Percentiles rank a stretch among this genome's conserved stretches.
Conservation (phyloP, 208 protist species). For the Leishmania martiniquensis region DNA sequence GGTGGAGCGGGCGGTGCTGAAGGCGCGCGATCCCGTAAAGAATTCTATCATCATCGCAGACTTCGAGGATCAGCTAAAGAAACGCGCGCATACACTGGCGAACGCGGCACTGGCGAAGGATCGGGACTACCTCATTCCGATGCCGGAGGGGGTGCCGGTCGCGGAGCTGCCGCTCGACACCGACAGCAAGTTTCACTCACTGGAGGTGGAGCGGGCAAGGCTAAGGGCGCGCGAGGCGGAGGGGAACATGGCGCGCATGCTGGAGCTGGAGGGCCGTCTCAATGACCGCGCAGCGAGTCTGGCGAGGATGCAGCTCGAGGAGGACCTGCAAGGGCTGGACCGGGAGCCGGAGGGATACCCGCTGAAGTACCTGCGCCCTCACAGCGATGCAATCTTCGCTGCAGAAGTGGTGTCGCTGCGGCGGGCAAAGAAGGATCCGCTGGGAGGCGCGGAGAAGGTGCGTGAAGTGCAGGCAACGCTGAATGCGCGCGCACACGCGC, state of each 20-base stretch:
- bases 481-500: slow-evolving; percentile 55
- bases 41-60: slow-evolving; percentile 55
- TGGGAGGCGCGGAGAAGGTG: slow-evolving; percentile 29
- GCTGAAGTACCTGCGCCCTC: slow-evolving; percentile 50
- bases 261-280: slow-evolving; percentile 59
- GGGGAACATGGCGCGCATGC: slow-evolving; percentile 40
- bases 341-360: slow-evolving; percentile 63
- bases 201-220: slow-evolving; percentile 76
- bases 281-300: slow-evolving; percentile 66
- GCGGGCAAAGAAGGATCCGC: slow-evolving; percentile 36
- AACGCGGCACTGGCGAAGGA: slow-evolving; percentile 41
- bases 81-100: slow-evolving; percentile 53
- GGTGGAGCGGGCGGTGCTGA: slow-evolving; percentile 61
- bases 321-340: slow-evolving; percentile 65
- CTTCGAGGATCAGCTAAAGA: slow-evolving; percentile 73
- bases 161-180: slow-evolving; percentile 57
- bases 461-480: slow-evolving; percentile 51
- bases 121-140: slow-evolving; percentile 61
- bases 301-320: slow-evolving; percentile 65
- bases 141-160: slow-evolving; percentile 56
- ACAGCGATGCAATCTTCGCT: slow-evolving; percentile 59
- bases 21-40: slow-evolving; percentile 46
- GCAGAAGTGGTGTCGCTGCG: slow-evolving; percentile 47
- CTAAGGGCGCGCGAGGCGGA: slow-evolving; percentile 50
- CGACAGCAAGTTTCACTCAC: slow-evolving; percentile 66